phyloP scores from a whole-genome alignment of 352 stramenopile genomes.

The Phytopythium aichiense region DNA sequence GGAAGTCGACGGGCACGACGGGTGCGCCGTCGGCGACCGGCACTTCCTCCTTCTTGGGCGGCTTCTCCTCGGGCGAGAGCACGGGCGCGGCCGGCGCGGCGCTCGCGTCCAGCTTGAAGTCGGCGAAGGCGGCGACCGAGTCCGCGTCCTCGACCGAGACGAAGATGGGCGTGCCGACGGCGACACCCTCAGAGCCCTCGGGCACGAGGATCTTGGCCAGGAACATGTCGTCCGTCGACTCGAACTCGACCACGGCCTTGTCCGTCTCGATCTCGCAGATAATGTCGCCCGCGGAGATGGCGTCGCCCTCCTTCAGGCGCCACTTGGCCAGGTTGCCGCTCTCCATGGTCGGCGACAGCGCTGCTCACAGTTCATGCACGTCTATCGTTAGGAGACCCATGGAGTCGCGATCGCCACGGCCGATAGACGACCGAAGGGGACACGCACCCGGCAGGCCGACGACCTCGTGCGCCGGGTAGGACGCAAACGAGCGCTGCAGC shows the following conservation, averaged over 20 bases:
- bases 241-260: constrained; percentile 99
- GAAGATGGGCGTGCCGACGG: constrained; percentile 93
- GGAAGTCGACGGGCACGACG: constrained; percentile 53
- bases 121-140: constrained; percentile 56
- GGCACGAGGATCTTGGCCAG: constrained; percentile 95
- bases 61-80: constrained; percentile 56
- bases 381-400: too few relatives aligned
- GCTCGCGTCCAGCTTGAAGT: constrained; percentile 72
- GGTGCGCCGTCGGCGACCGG: constrained; percentile 41
- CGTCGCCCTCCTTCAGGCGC: constrained; percentile 91
- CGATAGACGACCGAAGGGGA: neutral
- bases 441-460: constrained; percentile 65
- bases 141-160: constrained; percentile 92
- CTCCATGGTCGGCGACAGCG: constrained; percentile 98
- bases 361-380: constrained; percentile 12
- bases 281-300: constrained; percentile 92
- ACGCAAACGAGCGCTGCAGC: constrained; percentile 47
- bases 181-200: constrained; percentile 88
- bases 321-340: constrained; percentile 95
- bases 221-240: constrained; percentile 96
- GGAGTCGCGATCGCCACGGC: neutral
- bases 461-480: constrained; percentile 76
- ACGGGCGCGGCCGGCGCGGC: constrained; percentile 25
- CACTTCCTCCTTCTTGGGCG: constrained; percentile 68
- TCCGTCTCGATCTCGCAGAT: constrained; percentile 98